phyloP scores from a whole-genome alignment of 1,284 basidiomycete species.

The Cryptococcus sp. region DNA sequence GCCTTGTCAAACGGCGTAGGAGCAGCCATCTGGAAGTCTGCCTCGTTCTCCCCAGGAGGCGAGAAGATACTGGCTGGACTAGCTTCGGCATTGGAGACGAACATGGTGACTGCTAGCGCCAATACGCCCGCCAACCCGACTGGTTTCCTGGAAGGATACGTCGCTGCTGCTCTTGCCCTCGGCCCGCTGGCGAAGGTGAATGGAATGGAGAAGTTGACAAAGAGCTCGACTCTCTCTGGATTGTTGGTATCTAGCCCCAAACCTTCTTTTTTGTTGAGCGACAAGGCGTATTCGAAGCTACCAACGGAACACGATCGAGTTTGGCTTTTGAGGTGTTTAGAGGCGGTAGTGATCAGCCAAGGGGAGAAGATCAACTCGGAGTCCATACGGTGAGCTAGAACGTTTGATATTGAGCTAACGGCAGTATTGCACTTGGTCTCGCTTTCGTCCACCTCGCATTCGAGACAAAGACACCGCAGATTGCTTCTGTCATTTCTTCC shows the following conservation, averaged over 20 bases:
- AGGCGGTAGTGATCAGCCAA: constrained; percentile 54
- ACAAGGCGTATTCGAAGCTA: constrained; percentile 75
- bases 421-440: constrained; percentile 59
- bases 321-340: constrained; percentile 70
- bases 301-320: constrained; percentile 59
- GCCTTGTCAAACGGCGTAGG: constrained; percentile 56
- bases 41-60: constrained; percentile 43
- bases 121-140: constrained; percentile 57
- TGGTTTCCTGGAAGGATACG: constrained; percentile 75
- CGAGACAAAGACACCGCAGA: constrained; percentile 54
- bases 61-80: constrained; percentile 54
- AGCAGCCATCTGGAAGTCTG: constrained; percentile 49
- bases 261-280: constrained; percentile 78
- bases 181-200: constrained; percentile 51
- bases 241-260: constrained; percentile 53
- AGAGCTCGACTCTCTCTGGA: constrained; percentile 36
- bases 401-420: background rate
- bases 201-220: constrained; percentile 23
- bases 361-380: constrained; percentile 56
- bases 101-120: constrained; percentile 53
- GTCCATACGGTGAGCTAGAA: constrained; percentile 53
- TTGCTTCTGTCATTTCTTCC: constrained; percentile 50
- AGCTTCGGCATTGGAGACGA: constrained; percentile 60
- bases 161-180: constrained; percentile 64
- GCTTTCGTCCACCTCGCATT: constrained; percentile 64